Evolutionary conservation across 2,329 filamentous ascomycete species (phyloP), one percentile per base, ranked within the genome.

Genomic region (Colletotrichum euphorbiae): DNA sequence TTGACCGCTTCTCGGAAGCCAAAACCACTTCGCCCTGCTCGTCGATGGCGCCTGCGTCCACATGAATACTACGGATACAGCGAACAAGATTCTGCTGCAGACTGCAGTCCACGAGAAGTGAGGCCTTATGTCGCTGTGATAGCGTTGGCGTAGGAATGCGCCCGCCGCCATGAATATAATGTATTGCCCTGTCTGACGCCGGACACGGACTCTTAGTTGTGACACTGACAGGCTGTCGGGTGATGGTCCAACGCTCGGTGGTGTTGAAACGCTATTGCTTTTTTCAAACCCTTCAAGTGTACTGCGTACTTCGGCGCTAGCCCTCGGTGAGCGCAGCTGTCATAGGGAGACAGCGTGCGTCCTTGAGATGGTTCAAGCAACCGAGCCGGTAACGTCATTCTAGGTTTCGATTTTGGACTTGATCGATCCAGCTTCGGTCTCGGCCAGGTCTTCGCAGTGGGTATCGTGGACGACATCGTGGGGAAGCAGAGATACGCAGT

Each of bases 1-100:
- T 59, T 51, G 59, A 57, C 59, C 43, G 13, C 45, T 38, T 52
- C 45, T 64, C 64, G 45, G 28, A 43, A 52, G 64, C 45, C 52
- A 63, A 62, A 59, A 40, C 33, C 45, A 45, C 43, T 15, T 36
- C 28, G 33, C 36, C 19, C 28, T 58, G 13, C 63, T 51, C 24
- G 9, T 57, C 43, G 43, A 62, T 31, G 17, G 17, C 43, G 52
- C 38, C 36, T 33, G 21, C 40, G 8, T 19, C 19, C 9, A 24
- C 31, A n/a, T n/a, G n/a, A n/a, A n/a, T n/a, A n/a, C n/a, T n/a
- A n/a, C n/a, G n/a, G n/a, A n/a, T n/a, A 31, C 36, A 31, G 24
- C 28, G 24, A 28, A 33, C 19, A 8, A 15, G 40, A 43, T 40
- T 19, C 33, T 28, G 7, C 62, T 42, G 28, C 51, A 38, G 19